These are phyloP conservation scores for Cladosporium halotolerans DNA, from an alignment of 2,329 filamentous ascomycete genomes.

Conservation along the genomic window DNA sequence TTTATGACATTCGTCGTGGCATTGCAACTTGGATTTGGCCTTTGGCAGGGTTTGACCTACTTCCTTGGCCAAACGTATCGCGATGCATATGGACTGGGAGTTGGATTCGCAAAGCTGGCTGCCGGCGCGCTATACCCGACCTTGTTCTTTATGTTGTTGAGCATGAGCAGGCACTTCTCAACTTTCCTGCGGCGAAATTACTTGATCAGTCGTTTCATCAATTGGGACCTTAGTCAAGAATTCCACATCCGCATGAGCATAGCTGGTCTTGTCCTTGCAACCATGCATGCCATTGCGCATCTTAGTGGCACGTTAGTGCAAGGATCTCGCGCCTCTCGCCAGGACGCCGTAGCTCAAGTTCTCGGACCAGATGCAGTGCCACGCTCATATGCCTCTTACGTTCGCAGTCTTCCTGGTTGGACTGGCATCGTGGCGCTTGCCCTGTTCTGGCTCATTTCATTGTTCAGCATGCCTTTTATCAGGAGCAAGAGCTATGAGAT, in stretches of 20 bases:
- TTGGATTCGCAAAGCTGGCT: conserved; percentile 49
- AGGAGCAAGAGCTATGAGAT: conserved; percentile 50
- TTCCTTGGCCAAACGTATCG: conserved; percentile 39
- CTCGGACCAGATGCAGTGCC: conserved; percentile 42
- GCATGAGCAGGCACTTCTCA: conserved; percentile 53
- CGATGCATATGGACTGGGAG: conserved; percentile 50
- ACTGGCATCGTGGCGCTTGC: conserved; percentile 46
- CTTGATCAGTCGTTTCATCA: conserved; percentile 49
- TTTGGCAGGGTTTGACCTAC: conserved; percentile 52
- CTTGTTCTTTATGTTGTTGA: conserved; percentile 53
- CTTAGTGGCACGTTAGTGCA: conserved; percentile 48
- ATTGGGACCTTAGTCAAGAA: conserved; percentile 50
- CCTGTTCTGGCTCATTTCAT: conserved; percentile 45
- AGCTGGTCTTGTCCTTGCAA: conserved; percentile 45
- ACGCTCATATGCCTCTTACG: conserved; percentile 41
- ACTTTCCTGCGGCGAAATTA: conserved; percentile 49
- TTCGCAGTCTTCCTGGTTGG: conserved; percentile 45
- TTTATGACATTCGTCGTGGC: conserved; percentile 45
- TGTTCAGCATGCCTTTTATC: conserved; percentile 46
- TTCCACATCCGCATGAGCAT: conserved; percentile 53
- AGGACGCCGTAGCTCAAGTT: conserved; percentile 40
- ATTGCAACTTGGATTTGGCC: conserved; percentile 46
- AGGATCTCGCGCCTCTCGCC: conserved; percentile 41
- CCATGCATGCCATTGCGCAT: conserved; percentile 50
- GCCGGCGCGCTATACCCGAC: conserved; percentile 53